Base-by-base conservation (phyloP, 2,329 filamentous ascomycete species). In the Arachnomyces sp. region DNA sequence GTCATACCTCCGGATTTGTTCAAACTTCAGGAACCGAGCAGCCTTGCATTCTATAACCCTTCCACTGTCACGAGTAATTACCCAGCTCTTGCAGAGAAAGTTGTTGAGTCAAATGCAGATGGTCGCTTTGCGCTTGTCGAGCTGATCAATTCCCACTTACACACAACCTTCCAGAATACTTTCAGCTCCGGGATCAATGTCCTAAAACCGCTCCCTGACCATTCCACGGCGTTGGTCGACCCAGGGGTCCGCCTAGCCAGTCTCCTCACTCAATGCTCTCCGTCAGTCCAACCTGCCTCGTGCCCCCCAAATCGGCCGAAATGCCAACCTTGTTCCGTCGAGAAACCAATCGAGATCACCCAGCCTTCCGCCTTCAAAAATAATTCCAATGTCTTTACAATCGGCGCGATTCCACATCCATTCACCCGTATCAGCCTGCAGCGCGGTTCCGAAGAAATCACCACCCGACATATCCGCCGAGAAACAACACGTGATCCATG, bases 391-490 rank as follows among this genome's bases (percentile, higher is more conserved):
- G 58, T 83, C 12, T 96, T 88, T 67, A 87, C 84, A 2, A 85
- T 98, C 47, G 88, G 84, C 44, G 85, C 81, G 1, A 82, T 96
- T 9, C 90, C 90, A 0, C 92, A 98, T 59, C 92, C 92, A 0
- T 94, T 88, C 68, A 95, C 89, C 1, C 72, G 87, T 31, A 75
- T 80, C 39, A 76, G 79, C 9, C 69, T 96, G 13, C 73, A 78
- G 43, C 73, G 78, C 43, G 66, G 69, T 38, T 67, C 76, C 31
- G 71, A 78, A 2, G 66, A 72, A 2, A 67, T 86, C 36, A 81
- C 82, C 35, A 64, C 82, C 1, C 61, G 69, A 6, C 83, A 78
- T 68, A 75, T 89, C 45, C 76, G 82, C 34, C 73, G 80, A 43
- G 68, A 82, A 40, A 80, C 84, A 1, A 65, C 72, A 21, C 85